phyloP scores from a whole-genome alignment of 192 early-diverging fungal species.

The Endogone sp. region DNA sequence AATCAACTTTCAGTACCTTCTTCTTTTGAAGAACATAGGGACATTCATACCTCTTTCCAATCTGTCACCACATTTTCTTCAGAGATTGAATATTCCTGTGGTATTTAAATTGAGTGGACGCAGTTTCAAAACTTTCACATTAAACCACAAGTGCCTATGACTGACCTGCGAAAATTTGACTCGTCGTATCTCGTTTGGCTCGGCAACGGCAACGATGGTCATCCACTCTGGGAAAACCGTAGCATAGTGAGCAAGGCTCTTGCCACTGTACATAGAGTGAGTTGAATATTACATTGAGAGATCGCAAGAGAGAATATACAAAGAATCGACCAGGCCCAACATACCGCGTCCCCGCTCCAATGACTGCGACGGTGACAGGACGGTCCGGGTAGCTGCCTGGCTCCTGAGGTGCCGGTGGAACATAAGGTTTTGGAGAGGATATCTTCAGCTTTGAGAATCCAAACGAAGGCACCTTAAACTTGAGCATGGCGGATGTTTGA shows the following conservation, averaged over 20 bases:
- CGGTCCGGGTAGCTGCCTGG: too few relatives aligned
- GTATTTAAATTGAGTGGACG: not conserved
- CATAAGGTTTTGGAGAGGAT: too few relatives aligned
- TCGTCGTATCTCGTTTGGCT: conserved; percentile 23
- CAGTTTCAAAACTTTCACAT: too few relatives aligned
- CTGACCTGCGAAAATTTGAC: not conserved
- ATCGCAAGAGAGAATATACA: too few relatives aligned
- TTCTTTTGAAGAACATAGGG: too few relatives aligned
- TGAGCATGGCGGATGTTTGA: too few relatives aligned
- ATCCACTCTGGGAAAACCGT: conserved; percentile 30
- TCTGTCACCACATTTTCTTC: conserved; percentile 29
- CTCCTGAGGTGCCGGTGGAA: too few relatives aligned
- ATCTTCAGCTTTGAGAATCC: not conserved
- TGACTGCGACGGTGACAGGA: too few relatives aligned
- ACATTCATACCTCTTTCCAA: conserved; percentile 23
- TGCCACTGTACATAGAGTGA: conserved; percentile 5
- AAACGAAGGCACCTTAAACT: not conserved
- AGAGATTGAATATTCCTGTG: conserved; percentile 21
- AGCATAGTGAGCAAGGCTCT: conserved; percentile 31
- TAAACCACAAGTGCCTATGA: too few relatives aligned
- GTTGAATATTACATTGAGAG: too few relatives aligned
- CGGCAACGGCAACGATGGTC: conserved; percentile 48
- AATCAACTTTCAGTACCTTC: conserved; percentile 12
- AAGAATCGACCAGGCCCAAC: too few relatives aligned
- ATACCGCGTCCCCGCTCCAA: too few relatives aligned